Base-by-base conservation (phyloP, 352 stramenopile species). In the Labyrinthula sp. region DNA sequence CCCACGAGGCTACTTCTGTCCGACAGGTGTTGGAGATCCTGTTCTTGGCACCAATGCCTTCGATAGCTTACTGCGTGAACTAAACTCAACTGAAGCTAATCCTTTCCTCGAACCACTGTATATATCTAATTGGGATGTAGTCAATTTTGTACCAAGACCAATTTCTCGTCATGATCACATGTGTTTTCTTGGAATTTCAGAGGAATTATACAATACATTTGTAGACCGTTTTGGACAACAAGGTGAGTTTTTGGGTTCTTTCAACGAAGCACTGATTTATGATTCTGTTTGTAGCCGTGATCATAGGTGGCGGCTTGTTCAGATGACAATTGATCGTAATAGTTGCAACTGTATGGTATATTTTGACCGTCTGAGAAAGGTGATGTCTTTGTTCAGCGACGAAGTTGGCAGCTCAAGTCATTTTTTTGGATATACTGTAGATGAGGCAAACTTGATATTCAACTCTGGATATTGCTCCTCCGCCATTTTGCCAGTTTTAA, bases 1-100 rank as follows among this genome's bases (percentile, higher is more conserved):
- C 56, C 79, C 78, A 3, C 58, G 61, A 9, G 73, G 80, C 15
- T 87, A 90, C 65, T 95, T 92, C 61, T 95, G 84, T 54, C 86
- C 82, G 0, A 90, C 82, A 4, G 86, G 83, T 0, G 93, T 82
- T 6, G 65, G 65, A 1, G 75, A 90, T 48, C 73, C 77, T 40
- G 64, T 77, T 17, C 52, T 77, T 1, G 82, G 82, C 4, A 60
- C 66, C 1, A 67, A 91, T 1, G 79, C 83, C 1, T 78, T 90
- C 49, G 86, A 94, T 55, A 78, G 69, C 1, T 27, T 92, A 17
- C 70, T 65, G 15, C 65, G 80, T 20, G 45, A 61, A n/a, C 57
- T 93, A 1, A 61, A 59, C 1, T 52, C 48, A 3, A 36, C 68
- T 3, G 55, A 74, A 6, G 71, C 64, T 3, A 67, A 92, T 30